Percentiles rank a stretch among this genome's conserved stretches.
phyloP scores from a whole-genome alignment of 768 basidiomycete species.

The Ephemerocybe angulata region DNA sequence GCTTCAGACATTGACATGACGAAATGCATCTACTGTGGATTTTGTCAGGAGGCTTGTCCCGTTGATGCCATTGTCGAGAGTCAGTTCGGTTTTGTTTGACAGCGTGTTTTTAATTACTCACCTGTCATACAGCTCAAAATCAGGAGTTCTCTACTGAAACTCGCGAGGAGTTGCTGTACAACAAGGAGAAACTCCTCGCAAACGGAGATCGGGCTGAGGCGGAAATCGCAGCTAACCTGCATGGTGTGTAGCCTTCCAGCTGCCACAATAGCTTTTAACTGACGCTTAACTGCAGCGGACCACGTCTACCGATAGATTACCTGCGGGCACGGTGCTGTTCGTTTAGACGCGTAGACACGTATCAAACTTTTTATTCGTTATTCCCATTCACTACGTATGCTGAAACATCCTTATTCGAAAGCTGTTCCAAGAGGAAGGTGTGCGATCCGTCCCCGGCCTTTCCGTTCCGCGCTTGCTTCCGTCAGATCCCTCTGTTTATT shows the following conservation, averaged over 20 bases:
- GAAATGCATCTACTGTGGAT: constrained; percentile 99
- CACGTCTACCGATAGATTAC: constrained; percentile 71
- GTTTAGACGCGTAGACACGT: constrained; percentile 3
- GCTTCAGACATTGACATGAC: constrained; percentile 96
- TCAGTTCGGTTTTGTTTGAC: constrained; percentile 38
- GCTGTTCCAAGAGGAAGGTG: not conserved
- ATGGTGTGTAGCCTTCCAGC: constrained; percentile 45
- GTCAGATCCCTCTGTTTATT: not conserved
- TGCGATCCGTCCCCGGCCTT: not conserved
- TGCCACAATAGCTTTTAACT: constrained; percentile 18
- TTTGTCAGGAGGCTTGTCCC: constrained; percentile 99
- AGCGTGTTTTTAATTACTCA: constrained; percentile 3
- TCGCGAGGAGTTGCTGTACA: constrained; percentile 96
- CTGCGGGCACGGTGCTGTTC: constrained; percentile 1
- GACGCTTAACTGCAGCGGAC: constrained; percentile 53
- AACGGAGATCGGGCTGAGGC: constrained; percentile 97
- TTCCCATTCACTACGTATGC: not conserved
- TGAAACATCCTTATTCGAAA: not conserved
- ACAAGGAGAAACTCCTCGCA: constrained; percentile 96
- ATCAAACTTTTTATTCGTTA: not conserved
- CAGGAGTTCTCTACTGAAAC: constrained; percentile 97
- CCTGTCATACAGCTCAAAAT: constrained; percentile 72
- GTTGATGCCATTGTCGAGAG: constrained; percentile 99
- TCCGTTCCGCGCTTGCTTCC: not conserved
- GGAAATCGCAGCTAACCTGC: constrained; percentile 93